Conservation (phyloP, 176 grass and related monocot genomes). For the Saccharum officinarum region DNA sequence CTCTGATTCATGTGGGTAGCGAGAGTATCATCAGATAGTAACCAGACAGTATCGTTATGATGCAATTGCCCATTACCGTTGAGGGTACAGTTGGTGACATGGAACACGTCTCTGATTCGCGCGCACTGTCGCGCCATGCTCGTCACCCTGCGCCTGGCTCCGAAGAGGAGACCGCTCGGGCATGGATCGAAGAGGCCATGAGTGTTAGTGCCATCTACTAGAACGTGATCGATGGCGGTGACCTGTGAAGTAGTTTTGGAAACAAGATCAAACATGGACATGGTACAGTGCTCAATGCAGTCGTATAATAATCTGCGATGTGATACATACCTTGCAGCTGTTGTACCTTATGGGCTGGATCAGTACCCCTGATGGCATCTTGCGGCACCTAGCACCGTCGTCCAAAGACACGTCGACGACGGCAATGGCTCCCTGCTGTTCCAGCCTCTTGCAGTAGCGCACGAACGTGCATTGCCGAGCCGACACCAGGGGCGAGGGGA, state of each 20-base stretch:
- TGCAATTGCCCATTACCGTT: not conserved
- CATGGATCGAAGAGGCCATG: slow-evolving; percentile 43
- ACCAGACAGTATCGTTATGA: not conserved
- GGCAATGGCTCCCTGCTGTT: slow-evolving; percentile 23
- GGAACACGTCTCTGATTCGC: slow-evolving; percentile 38
- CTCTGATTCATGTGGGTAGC: not conserved
- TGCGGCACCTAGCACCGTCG: slow-evolving; percentile 31
- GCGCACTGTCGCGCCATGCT: slow-evolving; percentile 54
- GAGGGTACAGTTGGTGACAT: slow-evolving; percentile 18
- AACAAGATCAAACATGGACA: slow-evolving; percentile 1
- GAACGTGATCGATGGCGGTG: slow-evolving; percentile 61
- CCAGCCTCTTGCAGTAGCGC: slow-evolving; percentile 46
- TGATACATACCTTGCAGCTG: slow-evolving; percentile 54
- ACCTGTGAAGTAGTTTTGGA: slow-evolving; percentile 34
- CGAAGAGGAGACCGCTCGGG: slow-evolving; percentile 46
- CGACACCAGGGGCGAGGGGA: slow-evolving; percentile 56
- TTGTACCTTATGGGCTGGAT: slow-evolving; percentile 43
- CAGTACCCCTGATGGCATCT: slow-evolving; percentile 64
- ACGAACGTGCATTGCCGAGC: slow-evolving; percentile 55
- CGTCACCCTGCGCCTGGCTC: slow-evolving; percentile 48
- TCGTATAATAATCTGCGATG: not conserved
- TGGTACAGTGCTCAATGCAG: not conserved
- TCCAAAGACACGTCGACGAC: slow-evolving; percentile 62
- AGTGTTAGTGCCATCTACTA: slow-evolving; percentile 27
- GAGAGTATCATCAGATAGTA: not conserved